Evolutionary conservation across 2,329 filamentous ascomycete species (phyloP).

Genomic region (Arthrobotrys pseudoclavata): DNA sequence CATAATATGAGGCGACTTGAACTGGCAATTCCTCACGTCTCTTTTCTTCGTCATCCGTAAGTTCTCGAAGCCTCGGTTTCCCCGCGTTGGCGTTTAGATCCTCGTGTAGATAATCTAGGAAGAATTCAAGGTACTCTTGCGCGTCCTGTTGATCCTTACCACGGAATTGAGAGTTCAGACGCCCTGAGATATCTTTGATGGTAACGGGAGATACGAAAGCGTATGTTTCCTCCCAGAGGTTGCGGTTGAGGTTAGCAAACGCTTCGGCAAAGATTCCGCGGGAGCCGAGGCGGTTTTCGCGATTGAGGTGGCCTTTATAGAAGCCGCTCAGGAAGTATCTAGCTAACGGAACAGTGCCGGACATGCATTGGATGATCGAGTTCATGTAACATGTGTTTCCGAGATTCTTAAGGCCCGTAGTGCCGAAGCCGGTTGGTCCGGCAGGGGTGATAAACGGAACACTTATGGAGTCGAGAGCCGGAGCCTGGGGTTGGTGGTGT

Average conservation of each 20-base stretch:
- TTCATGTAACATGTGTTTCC: conserved; percentile 99
- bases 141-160: conserved; percentile 87
- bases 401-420: conserved; percentile 83
- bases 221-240: conserved; percentile 62
- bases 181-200: conserved; percentile 73
- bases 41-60: conserved; percentile 74
- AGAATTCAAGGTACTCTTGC: conserved; percentile 87
- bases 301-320: conserved; percentile 85
- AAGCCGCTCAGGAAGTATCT: conserved; percentile 86
- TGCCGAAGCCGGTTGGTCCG: conserved; percentile 77
- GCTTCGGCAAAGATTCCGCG: conserved; percentile 70
- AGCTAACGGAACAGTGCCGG: conserved; percentile 91
- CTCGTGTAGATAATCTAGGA: conserved; percentile 84
- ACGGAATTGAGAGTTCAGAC: conserved; percentile 77
- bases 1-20: conserved; percentile 76
- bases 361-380: conserved; percentile 94
- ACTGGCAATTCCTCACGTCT: conserved; percentile 74
- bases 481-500: conserved; percentile 79
- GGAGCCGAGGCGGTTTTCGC: conserved; percentile 81
- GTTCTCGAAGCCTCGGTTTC: conserved; percentile 71
- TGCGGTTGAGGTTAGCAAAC: conserved; percentile 70
- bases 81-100: conserved; percentile 82
- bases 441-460: conserved; percentile 75
- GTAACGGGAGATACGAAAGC: conserved; percentile 63
- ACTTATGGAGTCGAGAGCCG: conserved; percentile 77